Base-by-base conservation (phyloP, 78 protist species). In the Polysphondylium violaceum region DNA sequence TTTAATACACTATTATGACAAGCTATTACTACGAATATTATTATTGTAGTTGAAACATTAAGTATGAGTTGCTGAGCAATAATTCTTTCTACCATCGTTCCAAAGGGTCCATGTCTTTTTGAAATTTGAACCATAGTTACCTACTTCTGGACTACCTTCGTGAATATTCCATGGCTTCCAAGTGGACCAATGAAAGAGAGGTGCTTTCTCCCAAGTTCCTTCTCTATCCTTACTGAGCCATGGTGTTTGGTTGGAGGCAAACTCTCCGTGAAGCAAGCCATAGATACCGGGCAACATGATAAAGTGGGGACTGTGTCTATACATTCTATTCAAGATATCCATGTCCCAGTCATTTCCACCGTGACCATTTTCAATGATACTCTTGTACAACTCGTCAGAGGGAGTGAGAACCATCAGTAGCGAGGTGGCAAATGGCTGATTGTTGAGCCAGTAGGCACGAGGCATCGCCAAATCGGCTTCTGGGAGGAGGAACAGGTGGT, bases 201-300 rank as follows among this genome's bases (percentile, higher is more conserved):
- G 40, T 25, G 69, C 69, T 33, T 29, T 61, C 0, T 61, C 40
- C 44, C 40, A 61, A 29, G 69, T 61, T 2, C n/a, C 43, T 21
- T 8, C 5, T 7, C 0, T 11, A 5, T 3, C 38, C 0, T 61
- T 40, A 1, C 69, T 40, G 9, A 61, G 33, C 69, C 69, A 61
- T 33, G 25, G 69, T 61, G 12, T 61, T 61, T 61, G 44, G 31
- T 40, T 33, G 19, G 1, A 21, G 25, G 69, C 11, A 61, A 61
- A 33, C 21, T 61, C 69, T 16, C 44, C 69, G 33, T 61, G 35
- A 12, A 61, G 21, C 21, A 61, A 61, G 16, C 69, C 35, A 61
- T 61, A 61, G 5, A 61, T 61, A 61, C 69, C 69, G 25, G 69
- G 69, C 21, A 61, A 21, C 69, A 61, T 61, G 21, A 61, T 25